phyloP scores from a whole-genome alignment of 352 stramenopile genomes.

The Pythium folliculosum region DNA sequence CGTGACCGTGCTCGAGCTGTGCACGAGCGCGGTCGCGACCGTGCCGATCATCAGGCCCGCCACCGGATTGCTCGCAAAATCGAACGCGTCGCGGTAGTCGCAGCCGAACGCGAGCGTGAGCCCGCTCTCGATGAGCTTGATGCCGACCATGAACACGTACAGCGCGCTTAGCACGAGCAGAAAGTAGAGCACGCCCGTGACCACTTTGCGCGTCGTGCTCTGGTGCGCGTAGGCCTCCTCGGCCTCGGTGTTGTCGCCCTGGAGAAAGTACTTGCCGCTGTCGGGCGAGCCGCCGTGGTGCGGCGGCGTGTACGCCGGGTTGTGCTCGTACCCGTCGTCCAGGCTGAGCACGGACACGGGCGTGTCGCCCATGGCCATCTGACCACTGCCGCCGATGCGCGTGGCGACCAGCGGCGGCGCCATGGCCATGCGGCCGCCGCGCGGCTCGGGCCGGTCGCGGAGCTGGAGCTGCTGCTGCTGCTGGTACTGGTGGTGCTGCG shows the following conservation, averaged over 20 bases:
- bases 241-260: conserved; percentile 11
- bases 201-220: conserved; percentile 22
- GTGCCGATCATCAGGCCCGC: conserved; percentile 80
- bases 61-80: conserved; percentile 70
- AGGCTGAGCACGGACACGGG: conserved; percentile 17
- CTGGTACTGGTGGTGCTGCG: not conserved
- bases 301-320: not conserved
- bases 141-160: conserved; percentile 83
- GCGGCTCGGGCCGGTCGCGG: not conserved
- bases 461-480: not conserved
- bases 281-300: conserved; percentile 7
- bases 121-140: conserved; percentile 72
- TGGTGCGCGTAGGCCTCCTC: conserved; percentile 23
- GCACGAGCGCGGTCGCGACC: conserved; percentile 50
- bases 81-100: conserved; percentile 65
- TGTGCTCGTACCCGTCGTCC: conserved; percentile 21
- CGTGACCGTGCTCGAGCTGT: conserved; percentile 43
- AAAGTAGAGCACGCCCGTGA: conserved; percentile 22
- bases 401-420: conserved; percentile 18
- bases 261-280: conserved; percentile 26
- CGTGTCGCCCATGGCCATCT: conserved; percentile 7
- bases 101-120: conserved; percentile 72
- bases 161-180: conserved; percentile 47
- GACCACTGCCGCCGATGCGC: not conserved
- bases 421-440: conserved; percentile 18